Base-by-base conservation (phyloP, 352 stramenopile genomes). In the Phytophthora litchii region DNA sequence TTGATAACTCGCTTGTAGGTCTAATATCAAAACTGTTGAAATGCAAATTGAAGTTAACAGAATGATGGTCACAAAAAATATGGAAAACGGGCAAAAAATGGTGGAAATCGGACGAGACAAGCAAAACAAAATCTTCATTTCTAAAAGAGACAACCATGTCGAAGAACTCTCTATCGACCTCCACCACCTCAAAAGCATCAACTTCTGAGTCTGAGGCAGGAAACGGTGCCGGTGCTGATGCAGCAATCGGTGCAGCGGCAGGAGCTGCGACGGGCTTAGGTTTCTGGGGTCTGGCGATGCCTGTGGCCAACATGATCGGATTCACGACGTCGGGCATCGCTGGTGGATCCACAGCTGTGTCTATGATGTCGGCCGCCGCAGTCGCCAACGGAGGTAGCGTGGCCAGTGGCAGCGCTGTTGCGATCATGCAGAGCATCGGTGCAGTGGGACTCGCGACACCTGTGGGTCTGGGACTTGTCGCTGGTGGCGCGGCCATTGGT, bases 321-420 rank as follows among this genome's bases (percentile, higher is more conserved):
- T 86, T 86, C 57, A 49, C 38, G 8, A 43, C 68, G 14, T 60
- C 42, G 12, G 74, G 78, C 16, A 83, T 88, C 42, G 67, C 69
- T 13, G 37, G 60, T 13, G 73, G 67, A 8, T 84, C 73, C 5
- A 67, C 60, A 0, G 80, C 78, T 34, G 80, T 74, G 16, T 46
- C 58, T 5, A 81, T 78, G 74, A 90, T 90, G 78, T 86, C 80
- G 20, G 35, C 64, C 7, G 70, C 78, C 16, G 78, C 80, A 17
- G 45, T 86, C 16, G 69, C 72, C n/a, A 72, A 60, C 34, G 80
- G 78, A 16, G 80, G 80, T 4, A 68, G 67, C 8, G 72, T 88
- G 3, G 68, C 69, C 5, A 60, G 67, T 45, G 68, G 67, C 11
- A 76, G 75, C 35, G 50, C 54, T 0, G 71, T 85, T 8, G 74